Conservation (phyloP, 1,139 yeast genomes). For the Sugiyamaella grinbergsii region DNA sequence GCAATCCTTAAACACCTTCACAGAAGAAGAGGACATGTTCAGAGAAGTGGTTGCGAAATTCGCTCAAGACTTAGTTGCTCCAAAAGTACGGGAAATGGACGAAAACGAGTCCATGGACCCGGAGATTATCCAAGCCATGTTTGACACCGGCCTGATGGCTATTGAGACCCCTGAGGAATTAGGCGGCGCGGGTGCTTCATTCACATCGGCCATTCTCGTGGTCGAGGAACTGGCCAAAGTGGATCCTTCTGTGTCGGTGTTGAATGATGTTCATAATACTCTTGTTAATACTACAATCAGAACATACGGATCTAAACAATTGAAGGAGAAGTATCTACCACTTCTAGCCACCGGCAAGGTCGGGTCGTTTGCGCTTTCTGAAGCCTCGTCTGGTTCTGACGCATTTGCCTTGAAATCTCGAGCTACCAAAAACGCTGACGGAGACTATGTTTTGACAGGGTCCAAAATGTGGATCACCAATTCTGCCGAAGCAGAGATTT, state of each 20-base stretch:
- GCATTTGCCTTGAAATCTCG: conserved; percentile 49
- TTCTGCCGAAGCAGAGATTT: conserved; percentile 49
- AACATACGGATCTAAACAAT: conserved; percentile 43
- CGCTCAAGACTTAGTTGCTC: conserved; percentile 47
- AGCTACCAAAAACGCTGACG: conserved; percentile 44
- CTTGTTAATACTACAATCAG: conserved; percentile 48
- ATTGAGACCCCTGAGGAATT: conserved; percentile 50
- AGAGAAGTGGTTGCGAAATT: conserved; percentile 46
- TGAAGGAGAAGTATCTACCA: conserved; percentile 47
- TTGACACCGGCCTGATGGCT: conserved; percentile 49
- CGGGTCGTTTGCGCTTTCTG: conserved; percentile 49
- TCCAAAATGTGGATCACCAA: conserved; percentile 52
- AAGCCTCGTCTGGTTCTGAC: conserved; percentile 49
- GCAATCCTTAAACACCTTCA: conserved; percentile 35
- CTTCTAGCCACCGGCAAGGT: conserved; percentile 43
- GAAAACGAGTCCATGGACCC: conserved; percentile 48
- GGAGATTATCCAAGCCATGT: conserved; percentile 43
- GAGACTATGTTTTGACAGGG: conserved; percentile 45
- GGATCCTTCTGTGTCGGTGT: conserved; percentile 48
- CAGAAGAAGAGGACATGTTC: conserved; percentile 48
- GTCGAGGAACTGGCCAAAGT: conserved; percentile 51
- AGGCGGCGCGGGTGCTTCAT: conserved; percentile 51
- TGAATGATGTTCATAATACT: conserved; percentile 51
- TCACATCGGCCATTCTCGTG: conserved; percentile 49
- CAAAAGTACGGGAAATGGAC: conserved; percentile 48